Evolutionary conservation across 208 protist species (phyloP), one percentile per base, ranked within the genome.

Genomic region (Acanthamoeba lenticulata): DNA sequence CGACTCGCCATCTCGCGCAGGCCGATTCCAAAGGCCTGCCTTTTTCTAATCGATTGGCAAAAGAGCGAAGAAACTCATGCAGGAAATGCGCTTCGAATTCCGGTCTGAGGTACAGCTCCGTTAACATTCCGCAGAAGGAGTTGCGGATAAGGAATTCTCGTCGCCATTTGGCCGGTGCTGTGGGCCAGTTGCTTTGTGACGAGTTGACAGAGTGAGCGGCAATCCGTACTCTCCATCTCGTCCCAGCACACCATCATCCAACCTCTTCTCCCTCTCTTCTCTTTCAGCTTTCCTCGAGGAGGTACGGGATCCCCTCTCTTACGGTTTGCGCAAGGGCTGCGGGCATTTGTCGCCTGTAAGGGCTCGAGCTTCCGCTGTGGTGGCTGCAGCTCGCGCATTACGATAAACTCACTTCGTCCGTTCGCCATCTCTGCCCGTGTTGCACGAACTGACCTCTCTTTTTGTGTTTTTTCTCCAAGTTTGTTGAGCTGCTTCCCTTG

Each of bases 1-100:
- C n/a, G 38, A 29, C 29, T 85, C 42, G 74, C 38, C 74, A 85
- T 85, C 74, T 74, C n/a, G n/a, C n/a, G n/a, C n/a, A n/a, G n/a
- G n/a, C n/a, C n/a, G n/a, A n/a, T n/a, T n/a, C n/a, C n/a, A n/a
- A n/a, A n/a, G n/a, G n/a, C n/a, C n/a, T n/a, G n/a, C 11, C 52
- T 60, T 60, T 60, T 60, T 60, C 52, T 60, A 27, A 11, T 60
- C 11, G 11, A n/a, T n/a, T n/a, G n/a, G n/a, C n/a, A n/a, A n/a
- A n/a, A n/a, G n/a, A n/a, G n/a, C n/a, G n/a, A n/a, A n/a, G n/a
- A n/a, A n/a, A n/a, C n/a, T n/a, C n/a, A n/a, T n/a, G n/a, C n/a
- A 34, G 47, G 57, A 65, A 34, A 79, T 45, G n/a, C n/a, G n/a
- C n/a, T n/a, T n/a, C n/a, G n/a, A n/a, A n/a, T n/a, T n/a, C n/a